phyloP scores from a whole-genome alignment of 2,329 filamentous ascomycete species.

The Arthrobotrys sphaeroides region DNA sequence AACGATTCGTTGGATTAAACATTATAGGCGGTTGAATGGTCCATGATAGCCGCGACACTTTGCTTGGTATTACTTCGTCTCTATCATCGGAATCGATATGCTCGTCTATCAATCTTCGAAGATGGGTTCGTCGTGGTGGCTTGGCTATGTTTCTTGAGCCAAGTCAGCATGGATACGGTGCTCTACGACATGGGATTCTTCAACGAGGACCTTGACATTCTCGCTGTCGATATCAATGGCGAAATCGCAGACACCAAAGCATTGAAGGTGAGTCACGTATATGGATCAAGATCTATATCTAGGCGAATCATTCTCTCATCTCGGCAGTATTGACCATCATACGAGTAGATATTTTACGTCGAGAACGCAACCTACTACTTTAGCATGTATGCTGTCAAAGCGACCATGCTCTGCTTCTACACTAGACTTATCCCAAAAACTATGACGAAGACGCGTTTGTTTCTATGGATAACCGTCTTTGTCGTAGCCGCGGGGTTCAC shows the following conservation, averaged over 20 bases:
- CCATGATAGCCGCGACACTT: constrained; percentile 31
- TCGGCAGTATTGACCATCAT: too few species aligned
- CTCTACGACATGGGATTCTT: constrained; percentile 31
- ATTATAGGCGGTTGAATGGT: constrained; percentile 49
- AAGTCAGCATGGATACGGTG: constrained; percentile 22
- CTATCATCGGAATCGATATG: constrained; percentile 20
- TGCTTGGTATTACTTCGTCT: constrained; percentile 33
- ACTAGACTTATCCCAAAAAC: constrained; percentile 17
- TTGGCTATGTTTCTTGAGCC: constrained; percentile 38
- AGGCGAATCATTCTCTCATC: too few species aligned
- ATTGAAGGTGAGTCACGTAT: constrained; percentile 19
- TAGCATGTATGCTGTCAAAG: constrained; percentile 44
- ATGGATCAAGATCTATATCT: not conserved
- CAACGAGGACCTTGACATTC: not conserved
- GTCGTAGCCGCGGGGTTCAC: constrained; percentile 18
- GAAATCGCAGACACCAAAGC: not conserved
- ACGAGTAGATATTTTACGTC: constrained; percentile 48
- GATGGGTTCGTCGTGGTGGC: constrained; percentile 42
- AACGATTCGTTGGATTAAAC: not conserved
- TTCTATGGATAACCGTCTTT: constrained; percentile 21
- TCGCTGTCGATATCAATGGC: constrained; percentile 5
- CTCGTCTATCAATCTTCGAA: constrained; percentile 28
- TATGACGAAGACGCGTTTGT: constrained; percentile 39
- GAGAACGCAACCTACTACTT: constrained; percentile 44
- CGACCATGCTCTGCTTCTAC: constrained; percentile 47